Evolutionary conservation across 305 asterid species (phyloP).

Genomic region (Fraxinus xanthoxyloides): DNA sequence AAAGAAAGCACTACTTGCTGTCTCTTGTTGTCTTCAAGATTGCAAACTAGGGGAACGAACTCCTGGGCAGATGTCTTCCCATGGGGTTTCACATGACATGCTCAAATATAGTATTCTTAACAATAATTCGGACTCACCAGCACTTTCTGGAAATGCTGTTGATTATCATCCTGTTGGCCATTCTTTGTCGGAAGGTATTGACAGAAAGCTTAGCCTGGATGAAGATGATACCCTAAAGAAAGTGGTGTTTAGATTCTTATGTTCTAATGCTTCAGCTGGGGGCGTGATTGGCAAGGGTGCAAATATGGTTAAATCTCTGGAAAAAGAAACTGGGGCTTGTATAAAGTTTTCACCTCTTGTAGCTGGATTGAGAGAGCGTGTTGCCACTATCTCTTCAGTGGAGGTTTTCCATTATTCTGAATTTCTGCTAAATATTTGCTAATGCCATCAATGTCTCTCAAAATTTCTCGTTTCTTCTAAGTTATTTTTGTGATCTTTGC

Average conservation of each 20-base stretch:
- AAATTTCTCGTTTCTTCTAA: conserved; percentile 5
- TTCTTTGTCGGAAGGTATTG: conserved; percentile 36
- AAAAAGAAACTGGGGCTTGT: conserved; percentile 60
- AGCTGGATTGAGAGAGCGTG: conserved; percentile 50
- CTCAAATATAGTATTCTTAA: conserved; percentile 21
- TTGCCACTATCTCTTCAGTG: conserved; percentile 47
- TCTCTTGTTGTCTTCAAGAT: conserved; percentile 50
- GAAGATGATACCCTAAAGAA: conserved; percentile 29
- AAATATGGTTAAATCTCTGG: conserved; percentile 38
- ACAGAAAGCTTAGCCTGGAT: conserved; percentile 33
- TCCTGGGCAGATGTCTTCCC: conserved; percentile 21
- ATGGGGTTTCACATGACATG: conserved; percentile 17
- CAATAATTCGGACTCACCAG: not conserved
- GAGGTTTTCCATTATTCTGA: conserved; percentile 40
- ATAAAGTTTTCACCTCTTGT: conserved; percentile 46
- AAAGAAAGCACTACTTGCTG: conserved; percentile 52
- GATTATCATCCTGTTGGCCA: conserved; percentile 31
- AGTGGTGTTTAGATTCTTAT: conserved; percentile 51
- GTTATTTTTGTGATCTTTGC: conserved; percentile 27
- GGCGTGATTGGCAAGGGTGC: conserved; percentile 60
- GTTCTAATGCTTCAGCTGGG: conserved; percentile 46
- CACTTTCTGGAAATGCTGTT: conserved; percentile 20
- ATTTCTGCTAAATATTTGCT: conserved; percentile 2
- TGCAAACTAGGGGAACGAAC: conserved; percentile 28
- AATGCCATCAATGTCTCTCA: conserved; percentile 1